Evolutionary conservation across 495 filamentous ascomycete genomes (phyloP).

Genomic region (Aspergillus baeticus): DNA sequence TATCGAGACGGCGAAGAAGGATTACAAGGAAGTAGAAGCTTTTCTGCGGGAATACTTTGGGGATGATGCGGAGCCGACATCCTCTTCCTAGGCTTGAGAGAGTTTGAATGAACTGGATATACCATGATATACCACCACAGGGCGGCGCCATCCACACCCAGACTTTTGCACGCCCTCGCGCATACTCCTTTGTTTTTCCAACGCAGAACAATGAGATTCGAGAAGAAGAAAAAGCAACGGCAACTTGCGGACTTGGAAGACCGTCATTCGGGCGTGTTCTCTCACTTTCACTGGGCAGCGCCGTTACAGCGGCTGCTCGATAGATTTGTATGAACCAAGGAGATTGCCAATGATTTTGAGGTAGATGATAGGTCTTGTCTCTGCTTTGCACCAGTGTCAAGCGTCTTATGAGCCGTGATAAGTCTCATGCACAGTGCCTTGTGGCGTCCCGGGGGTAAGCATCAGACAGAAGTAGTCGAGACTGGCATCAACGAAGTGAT

Average conservation of each 20-base stretch:
- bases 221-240: neutral
- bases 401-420: slow-evolving; percentile 12
- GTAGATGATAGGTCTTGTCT: slow-evolving; percentile 15
- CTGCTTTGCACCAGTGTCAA: slow-evolving; percentile 2
- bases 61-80: slow-evolving; percentile 23
- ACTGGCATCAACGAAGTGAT: neutral
- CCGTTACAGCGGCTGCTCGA: slow-evolving; percentile 2
- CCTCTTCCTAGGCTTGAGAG: slow-evolving; percentile 7
- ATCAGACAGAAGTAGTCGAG: neutral
- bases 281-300: neutral
- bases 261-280: neutral
- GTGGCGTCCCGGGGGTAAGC: slow-evolving; percentile 14
- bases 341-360: slow-evolving; percentile 4
- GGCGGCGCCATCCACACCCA: neutral
- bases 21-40: slow-evolving; percentile 73
- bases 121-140: slow-evolving; percentile 4
- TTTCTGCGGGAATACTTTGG: slow-evolving; percentile 72
- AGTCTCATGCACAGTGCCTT: slow-evolving; percentile 19
- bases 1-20: slow-evolving; percentile 66
- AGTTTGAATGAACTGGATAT: slow-evolving; percentile 15
- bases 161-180: neutral
- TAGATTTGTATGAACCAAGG: slow-evolving; percentile 18
- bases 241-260: neutral
- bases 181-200: slow-evolving; percentile 4
- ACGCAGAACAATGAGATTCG: slow-evolving; percentile 6